phyloP scores from a whole-genome alignment of 1,284 basidiomycete genomes.

The Ustilago bromivora region DNA sequence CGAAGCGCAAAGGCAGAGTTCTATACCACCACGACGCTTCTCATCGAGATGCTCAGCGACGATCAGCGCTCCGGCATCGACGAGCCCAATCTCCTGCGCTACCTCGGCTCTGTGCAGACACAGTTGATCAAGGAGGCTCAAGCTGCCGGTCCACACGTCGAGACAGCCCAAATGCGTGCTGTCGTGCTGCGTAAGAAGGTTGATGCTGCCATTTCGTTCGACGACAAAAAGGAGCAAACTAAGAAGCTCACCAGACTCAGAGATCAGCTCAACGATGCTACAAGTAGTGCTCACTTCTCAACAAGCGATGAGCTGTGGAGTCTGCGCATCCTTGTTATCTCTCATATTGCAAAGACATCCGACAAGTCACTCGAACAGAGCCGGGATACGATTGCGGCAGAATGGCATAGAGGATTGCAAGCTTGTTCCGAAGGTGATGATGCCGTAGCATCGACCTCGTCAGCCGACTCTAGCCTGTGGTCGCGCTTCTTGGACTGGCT shows the following conservation, averaged over 20 bases:
- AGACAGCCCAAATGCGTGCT: constrained; percentile 48
- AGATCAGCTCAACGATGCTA: constrained; percentile 37
- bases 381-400: constrained; percentile 25
- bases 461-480: constrained; percentile 34
- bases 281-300: constrained; percentile 15
- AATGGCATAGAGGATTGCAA: constrained; percentile 42
- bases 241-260: constrained; percentile 26
- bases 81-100: constrained; percentile 53
- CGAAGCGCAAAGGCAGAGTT: constrained; percentile 37
- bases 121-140: constrained; percentile 45
- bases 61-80: constrained; percentile 47
- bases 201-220: constrained; percentile 20
- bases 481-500: constrained; percentile 41
- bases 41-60: constrained; percentile 50
- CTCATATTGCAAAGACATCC: constrained; percentile 24
- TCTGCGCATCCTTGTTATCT: constrained; percentile 36
- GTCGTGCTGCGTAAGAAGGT: constrained; percentile 25
- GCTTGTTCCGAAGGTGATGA: constrained; percentile 29
- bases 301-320: constrained; percentile 46
- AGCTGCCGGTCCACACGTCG: constrained; percentile 29
- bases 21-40: constrained; percentile 33
- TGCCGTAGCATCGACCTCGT: not conserved
- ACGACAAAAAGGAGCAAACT: constrained; percentile 18
- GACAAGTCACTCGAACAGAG: constrained; percentile 14
- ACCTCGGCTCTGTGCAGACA: constrained; percentile 41